These are phyloP conservation scores for Ceratobasidium sp. DNA, from an alignment of 1,284 basidiomycete species.

Conservation along the genomic window DNA sequence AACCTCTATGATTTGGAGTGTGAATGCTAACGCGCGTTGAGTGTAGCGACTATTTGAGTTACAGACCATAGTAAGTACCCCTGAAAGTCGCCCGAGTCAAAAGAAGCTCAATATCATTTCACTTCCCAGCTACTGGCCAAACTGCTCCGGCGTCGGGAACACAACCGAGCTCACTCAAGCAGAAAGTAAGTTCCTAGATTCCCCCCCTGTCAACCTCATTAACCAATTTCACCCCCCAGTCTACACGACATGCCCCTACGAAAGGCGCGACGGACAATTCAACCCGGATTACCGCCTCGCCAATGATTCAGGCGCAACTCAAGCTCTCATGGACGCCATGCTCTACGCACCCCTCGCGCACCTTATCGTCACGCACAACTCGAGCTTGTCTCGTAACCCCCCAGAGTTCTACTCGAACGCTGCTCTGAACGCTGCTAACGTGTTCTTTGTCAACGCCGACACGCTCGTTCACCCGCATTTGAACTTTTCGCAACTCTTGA, in stretches of 20 bases:
- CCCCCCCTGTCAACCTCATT: not conserved
- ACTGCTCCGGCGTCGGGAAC: slow-evolving; percentile 50
- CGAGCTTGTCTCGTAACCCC: slow-evolving; percentile 44
- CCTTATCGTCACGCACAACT: slow-evolving; percentile 50
- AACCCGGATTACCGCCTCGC: slow-evolving; percentile 56
- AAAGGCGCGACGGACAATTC: slow-evolving; percentile 54
- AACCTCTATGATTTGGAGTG: not conserved
- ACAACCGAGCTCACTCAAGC: slow-evolving; percentile 50
- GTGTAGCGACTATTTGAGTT: slow-evolving; percentile 49
- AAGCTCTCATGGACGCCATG: slow-evolving; percentile 54
- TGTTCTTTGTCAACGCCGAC: slow-evolving; percentile 54
- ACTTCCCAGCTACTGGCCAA: slow-evolving; percentile 46
- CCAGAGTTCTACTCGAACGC: slow-evolving; percentile 19
- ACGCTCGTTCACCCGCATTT: slow-evolving; percentile 58
- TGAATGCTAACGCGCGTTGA: not conserved
- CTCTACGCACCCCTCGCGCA: slow-evolving; percentile 55
- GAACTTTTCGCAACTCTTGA: slow-evolving; percentile 56
- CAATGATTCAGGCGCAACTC: slow-evolving; percentile 54
- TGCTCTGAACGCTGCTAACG: slow-evolving; percentile 20
- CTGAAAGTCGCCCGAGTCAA: not conserved
- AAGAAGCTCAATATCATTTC: slow-evolving; percentile 1
- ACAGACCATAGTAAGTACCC: slow-evolving; percentile 47
- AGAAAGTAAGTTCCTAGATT: slow-evolving; percentile 19
- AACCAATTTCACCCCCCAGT: slow-evolving; percentile 40
- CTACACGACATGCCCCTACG: slow-evolving; percentile 53